These are phyloP conservation scores for Nicotiana tomentosiformis DNA, from an alignment of 257 asterid species.

Conservation along the genomic window DNA sequence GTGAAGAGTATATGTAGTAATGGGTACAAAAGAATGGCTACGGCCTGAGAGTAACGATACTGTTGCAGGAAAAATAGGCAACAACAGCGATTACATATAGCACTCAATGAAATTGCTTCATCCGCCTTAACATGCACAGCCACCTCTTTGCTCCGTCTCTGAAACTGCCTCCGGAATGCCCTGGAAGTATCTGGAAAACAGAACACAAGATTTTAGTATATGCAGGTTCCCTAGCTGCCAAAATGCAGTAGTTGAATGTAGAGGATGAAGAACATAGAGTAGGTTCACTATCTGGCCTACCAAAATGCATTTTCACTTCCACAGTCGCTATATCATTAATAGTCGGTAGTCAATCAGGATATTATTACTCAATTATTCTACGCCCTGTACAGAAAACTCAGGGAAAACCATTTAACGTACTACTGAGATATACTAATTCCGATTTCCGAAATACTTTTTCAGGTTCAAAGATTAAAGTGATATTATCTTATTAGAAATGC, in stretches of 20 bases:
- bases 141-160: conserved; percentile 80
- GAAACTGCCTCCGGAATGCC: conserved; percentile 75
- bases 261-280: background rate
- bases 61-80: conserved; percentile 3
- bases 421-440: background rate
- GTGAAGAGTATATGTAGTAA: conserved; percentile 13
- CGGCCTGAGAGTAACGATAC: background rate
- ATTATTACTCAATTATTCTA: background rate
- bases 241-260: background rate
- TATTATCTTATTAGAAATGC: background rate
- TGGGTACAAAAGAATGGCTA: conserved; percentile 35
- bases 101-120: conserved; percentile 5
- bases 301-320: background rate
- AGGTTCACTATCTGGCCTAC: background rate
- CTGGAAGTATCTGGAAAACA: conserved; percentile 70
- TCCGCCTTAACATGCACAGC: conserved; percentile 72
- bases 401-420: background rate
- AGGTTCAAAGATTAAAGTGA: background rate
- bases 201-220: conserved; percentile 8
- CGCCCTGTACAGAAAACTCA: background rate
- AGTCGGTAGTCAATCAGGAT: background rate
- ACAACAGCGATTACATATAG: background rate
- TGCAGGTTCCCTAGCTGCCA: background rate
- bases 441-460: background rate
- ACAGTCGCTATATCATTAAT: background rate